Evolutionary conservation across 2,329 filamentous ascomycete species (phyloP).

Genomic region (Xylaria sp.): DNA sequence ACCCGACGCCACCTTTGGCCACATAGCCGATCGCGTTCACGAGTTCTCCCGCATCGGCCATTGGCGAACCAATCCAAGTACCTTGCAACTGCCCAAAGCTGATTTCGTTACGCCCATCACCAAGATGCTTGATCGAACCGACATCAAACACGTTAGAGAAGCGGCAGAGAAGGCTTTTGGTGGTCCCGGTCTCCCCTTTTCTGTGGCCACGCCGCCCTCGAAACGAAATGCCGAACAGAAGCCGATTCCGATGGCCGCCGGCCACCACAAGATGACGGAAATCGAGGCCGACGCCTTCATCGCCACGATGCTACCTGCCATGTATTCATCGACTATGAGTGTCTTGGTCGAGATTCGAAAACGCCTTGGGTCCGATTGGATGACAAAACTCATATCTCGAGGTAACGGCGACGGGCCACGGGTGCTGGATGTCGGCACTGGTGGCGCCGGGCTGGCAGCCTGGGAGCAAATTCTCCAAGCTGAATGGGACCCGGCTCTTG

Average conservation of each 20-base stretch:
- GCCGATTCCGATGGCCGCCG: conserved; percentile 70
- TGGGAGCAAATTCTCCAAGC: conserved; percentile 82
- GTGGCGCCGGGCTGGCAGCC: conserved; percentile 76
- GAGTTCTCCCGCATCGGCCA: conserved; percentile 78
- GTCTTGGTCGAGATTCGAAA: conserved; percentile 78
- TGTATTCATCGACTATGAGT: conserved; percentile 74
- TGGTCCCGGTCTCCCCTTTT: conserved; percentile 78
- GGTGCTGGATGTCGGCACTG: conserved; percentile 79
- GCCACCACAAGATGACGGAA: conserved; percentile 73
- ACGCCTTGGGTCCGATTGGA: conserved; percentile 76
- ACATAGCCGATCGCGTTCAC: conserved; percentile 68
- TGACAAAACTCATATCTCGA: conserved; percentile 69
- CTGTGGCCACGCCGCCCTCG: conserved; percentile 73
- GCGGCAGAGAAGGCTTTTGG: conserved; percentile 81
- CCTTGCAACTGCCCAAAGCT: conserved; percentile 77
- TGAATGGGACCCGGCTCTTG: conserved; percentile 79
- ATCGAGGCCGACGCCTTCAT: conserved; percentile 81
- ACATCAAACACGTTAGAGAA: conserved; percentile 78
- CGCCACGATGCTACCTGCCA: conserved; percentile 73
- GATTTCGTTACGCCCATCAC: conserved; percentile 76
- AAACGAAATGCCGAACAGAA: conserved; percentile 69
- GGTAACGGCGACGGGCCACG: conserved; percentile 66
- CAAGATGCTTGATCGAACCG: conserved; percentile 71
- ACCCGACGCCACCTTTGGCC: conserved; percentile 45
- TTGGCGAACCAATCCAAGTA: conserved; percentile 77